phyloP scores from a whole-genome alignment of 2,329 filamentous ascomycete genomes.

The Grosmannia huntii region DNA sequence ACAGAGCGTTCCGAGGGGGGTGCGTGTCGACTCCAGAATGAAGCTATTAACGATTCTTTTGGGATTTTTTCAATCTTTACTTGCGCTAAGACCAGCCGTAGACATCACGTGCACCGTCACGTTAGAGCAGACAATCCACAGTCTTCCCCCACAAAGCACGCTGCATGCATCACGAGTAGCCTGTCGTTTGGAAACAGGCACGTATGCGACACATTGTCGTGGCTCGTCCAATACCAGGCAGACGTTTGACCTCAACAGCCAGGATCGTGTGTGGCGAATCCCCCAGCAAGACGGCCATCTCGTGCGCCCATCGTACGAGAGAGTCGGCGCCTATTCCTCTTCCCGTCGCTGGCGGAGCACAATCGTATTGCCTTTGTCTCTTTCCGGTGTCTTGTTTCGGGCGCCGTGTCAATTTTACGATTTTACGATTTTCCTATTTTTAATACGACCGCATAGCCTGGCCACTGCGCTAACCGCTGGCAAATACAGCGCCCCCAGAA shows the following conservation, averaged over 20 bases:
- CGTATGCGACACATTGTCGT: no score
- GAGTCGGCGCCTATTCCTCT: neutral
- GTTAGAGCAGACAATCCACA: no score
- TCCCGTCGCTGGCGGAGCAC: neutral
- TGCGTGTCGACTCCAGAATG: neutral
- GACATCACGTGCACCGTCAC: no score
- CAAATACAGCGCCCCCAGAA: neutral
- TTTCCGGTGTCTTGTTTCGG: neutral
- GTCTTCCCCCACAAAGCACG: no score
- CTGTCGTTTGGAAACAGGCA: neutral
- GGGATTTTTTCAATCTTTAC: neutral
- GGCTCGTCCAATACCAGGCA: no score
- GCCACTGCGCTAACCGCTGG: neutral
- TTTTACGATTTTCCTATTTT: no score
- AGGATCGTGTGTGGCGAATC: no score
- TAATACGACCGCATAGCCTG: neutral
- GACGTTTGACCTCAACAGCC: no score
- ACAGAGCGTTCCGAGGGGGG: neutral
- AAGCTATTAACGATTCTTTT: neutral
- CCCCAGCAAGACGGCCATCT: no score
- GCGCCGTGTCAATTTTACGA: neutral
- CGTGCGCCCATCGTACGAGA: neutral
- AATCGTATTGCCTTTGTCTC: neutral
- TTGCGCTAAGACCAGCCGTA: neutral
- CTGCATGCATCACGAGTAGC: no score